Evolutionary conservation across 1,139 yeast genomes (phyloP), one percentile per base, ranked within the genome.

Genomic region (Candida tetrigidarum): DNA sequence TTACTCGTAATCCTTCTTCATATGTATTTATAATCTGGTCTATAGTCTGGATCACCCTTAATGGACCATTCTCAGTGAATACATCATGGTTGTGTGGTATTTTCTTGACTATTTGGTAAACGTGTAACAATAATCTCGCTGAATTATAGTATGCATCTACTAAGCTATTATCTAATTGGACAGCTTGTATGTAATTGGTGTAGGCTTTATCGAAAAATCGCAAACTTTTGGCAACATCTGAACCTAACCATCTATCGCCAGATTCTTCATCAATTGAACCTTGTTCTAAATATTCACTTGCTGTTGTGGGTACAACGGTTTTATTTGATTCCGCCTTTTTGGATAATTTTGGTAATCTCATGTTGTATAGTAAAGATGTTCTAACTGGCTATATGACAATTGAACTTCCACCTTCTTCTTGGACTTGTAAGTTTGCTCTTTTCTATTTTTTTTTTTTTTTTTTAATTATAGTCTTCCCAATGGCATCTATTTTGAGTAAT

Each of bases 201-300:
- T 69, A 77, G 0, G 84, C 81, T 43, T 69, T 66, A 52, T 79
- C 80, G 57, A 78, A 80, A 54, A 80, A 80, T 34, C 85, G 57
- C 29, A 80, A 59, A 1, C 79, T 74, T 52, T 80, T 80, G 4
- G 81, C 61, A 26, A 80, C 56, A 52, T 80, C 84, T 0, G 83
- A 77, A 0, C 80, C 73, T 15, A 76, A 59, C 84, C 84, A 80
- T 44, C 84, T 60, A 52, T 80, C 85, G 0, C 83, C 85, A 9
- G 76, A 74, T 49, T 79, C 84, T 54, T 80, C 85, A 41, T 75
- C 78, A 9, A 60, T 59, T 1, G 78, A 64, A 0, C 78, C 84
- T 45, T 65, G 63, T 34, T 74, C 78, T n/a, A 77, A 62, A 32
- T 53, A 69, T n/a, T 76, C 82, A 20, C 74, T 80, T 1, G 70